phyloP scores from a whole-genome alignment of 805 yeast species.

The Saturnispora galanensis region DNA sequence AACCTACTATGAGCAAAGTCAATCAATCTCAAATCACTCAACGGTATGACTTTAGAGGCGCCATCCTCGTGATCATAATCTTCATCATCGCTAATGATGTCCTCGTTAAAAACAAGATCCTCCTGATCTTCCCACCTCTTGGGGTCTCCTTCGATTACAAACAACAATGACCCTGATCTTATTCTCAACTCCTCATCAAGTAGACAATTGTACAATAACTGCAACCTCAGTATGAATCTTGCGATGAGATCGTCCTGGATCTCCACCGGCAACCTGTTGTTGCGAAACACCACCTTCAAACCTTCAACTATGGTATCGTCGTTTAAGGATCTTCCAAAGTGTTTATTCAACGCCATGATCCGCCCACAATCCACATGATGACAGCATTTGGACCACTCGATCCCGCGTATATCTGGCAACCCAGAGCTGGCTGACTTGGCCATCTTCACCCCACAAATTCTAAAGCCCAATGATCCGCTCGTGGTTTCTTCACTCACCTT shows the following conservation, averaged over 20 bases:
- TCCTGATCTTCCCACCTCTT: slow-evolving; percentile 35
- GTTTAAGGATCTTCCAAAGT: slow-evolving; percentile 57
- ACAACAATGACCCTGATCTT: slow-evolving; percentile 61
- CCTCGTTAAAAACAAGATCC: slow-evolving; percentile 31
- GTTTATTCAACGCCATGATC: slow-evolving; percentile 35
- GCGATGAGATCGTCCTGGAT: slow-evolving; percentile 31
- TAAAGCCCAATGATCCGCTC: slow-evolving; percentile 61
- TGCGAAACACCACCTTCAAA: slow-evolving; percentile 35
- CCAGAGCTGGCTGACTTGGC: not conserved
- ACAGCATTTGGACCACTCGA: slow-evolving; percentile 16
- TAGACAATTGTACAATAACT: slow-evolving; percentile 55
- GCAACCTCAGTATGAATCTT: slow-evolving; percentile 49
- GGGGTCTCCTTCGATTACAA: slow-evolving; percentile 63
- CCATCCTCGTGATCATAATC: slow-evolving; percentile 20
- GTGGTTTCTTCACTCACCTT: slow-evolving; percentile 66
- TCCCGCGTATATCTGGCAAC: slow-evolving; percentile 11
- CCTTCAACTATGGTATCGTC: slow-evolving; percentile 34
- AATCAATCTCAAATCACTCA: slow-evolving; percentile 59
- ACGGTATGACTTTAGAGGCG: slow-evolving; percentile 25
- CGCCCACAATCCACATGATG: slow-evolving; percentile 10
- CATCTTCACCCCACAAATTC: slow-evolving; percentile 85
- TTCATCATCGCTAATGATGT: slow-evolving; percentile 28
- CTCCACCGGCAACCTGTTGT: slow-evolving; percentile 24
- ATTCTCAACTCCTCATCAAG: slow-evolving; percentile 53
- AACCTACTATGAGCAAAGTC: slow-evolving; percentile 85